Conservation (phyloP, 805 yeast genomes). For the Hanseniaspora opuntiae region DNA sequence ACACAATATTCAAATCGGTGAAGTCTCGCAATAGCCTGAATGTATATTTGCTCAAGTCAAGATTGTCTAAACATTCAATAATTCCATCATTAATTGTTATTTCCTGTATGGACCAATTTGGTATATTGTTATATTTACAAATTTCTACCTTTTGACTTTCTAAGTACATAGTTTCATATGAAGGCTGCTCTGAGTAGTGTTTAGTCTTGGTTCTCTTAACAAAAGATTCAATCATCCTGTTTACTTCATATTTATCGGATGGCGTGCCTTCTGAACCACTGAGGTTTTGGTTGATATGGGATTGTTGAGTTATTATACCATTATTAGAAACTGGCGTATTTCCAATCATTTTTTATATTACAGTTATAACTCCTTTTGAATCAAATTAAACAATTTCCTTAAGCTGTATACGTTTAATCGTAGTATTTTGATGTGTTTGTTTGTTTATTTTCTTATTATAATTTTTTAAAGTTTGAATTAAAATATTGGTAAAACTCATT, state of each 20-base stretch:
- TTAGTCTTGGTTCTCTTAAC: neutral
- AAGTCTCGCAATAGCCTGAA: constrained; percentile 1
- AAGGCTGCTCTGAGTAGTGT: neutral
- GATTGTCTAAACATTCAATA: neutral
- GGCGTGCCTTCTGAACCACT: neutral
- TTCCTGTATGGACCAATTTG: constrained; percentile 4
- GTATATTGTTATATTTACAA: neutral
- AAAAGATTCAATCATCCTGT: neutral
- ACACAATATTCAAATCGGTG: neutral
- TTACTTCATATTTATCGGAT: neutral
- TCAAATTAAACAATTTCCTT: neutral
- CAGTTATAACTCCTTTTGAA: neutral
- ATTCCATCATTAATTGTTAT: constrained; percentile 2
- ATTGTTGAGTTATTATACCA: neutral
- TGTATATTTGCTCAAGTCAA: neutral
- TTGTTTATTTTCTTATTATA: no score
- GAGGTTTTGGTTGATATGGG: neutral
- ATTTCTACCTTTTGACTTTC: constrained; percentile 4
- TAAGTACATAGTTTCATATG: neutral
- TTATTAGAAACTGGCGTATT: neutral
- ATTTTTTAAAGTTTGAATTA: no score
- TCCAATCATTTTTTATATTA: neutral
- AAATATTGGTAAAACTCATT: no score
- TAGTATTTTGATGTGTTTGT: no score
- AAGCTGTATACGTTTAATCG: no score